These are phyloP conservation scores for Posidonia oceanica DNA, from an alignment of 116 monocot genomes.

Conservation along the genomic window DNA sequence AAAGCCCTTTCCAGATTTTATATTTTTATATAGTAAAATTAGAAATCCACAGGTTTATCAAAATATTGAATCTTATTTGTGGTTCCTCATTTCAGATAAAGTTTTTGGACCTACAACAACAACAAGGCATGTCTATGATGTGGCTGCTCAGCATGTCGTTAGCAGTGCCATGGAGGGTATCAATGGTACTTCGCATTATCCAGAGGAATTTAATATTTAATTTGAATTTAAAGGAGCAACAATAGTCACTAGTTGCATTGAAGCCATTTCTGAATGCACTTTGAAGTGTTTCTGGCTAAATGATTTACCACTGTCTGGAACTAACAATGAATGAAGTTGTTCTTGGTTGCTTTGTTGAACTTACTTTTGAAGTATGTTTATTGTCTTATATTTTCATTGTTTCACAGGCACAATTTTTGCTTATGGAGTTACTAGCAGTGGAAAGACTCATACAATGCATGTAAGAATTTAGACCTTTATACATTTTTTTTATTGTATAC, in stretches of 20 bases:
- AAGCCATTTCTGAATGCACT: not conserved
- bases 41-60: not conserved
- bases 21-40: not conserved
- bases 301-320: too few species aligned
- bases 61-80: not conserved
- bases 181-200: constrained; percentile 49
- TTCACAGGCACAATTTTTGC: constrained; percentile 90
- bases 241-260: not conserved
- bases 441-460: constrained; percentile 97
- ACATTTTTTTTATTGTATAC: not conserved
- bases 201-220: not conserved
- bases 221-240: not conserved
- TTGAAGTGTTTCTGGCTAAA: not conserved
- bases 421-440: constrained; percentile 96
- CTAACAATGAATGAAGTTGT: not conserved
- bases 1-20: not conserved
- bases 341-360: not conserved
- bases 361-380: not conserved
- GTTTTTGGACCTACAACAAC: constrained; percentile 99
- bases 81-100: constrained; percentile 43
- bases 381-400: constrained; percentile 3
- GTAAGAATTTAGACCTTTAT: constrained; percentile 24
- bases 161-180: constrained; percentile 94
- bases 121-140: constrained; percentile 95
- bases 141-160: constrained; percentile 90